Evolutionary conservation across 768 basidiomycete species (phyloP).

Genomic region (Lactifluus echinatus): DNA sequence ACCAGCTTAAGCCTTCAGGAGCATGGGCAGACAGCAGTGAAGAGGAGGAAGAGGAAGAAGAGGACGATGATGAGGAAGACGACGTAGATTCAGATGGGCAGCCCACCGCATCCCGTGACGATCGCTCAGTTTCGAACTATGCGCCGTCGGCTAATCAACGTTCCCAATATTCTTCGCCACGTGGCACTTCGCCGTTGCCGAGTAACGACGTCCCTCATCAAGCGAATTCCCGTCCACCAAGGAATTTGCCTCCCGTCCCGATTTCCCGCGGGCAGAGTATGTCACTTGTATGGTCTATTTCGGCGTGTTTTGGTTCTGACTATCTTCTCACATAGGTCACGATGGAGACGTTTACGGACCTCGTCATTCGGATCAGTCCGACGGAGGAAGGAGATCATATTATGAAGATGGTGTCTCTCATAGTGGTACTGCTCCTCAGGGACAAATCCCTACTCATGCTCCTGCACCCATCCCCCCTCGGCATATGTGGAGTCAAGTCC

Average conservation of each 20-base stretch:
- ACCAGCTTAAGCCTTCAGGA: slow-evolving; percentile 34
- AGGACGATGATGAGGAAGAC: slow-evolving; percentile 58
- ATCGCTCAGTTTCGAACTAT: slow-evolving; percentile 18
- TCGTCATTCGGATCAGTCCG: slow-evolving; percentile 50
- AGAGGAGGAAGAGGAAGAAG: slow-evolving; percentile 68
- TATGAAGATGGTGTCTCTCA: slow-evolving; percentile 39
- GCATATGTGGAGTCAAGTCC: slow-evolving; percentile 81
- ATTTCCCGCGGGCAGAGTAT: slow-evolving; percentile 10
- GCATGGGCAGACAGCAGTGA: slow-evolving; percentile 68
- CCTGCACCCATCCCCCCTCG: slow-evolving; percentile 43
- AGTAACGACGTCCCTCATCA: slow-evolving; percentile 4
- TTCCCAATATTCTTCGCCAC: slow-evolving; percentile 8
- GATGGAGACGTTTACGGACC: slow-evolving; percentile 31
- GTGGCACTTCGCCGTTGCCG: slow-evolving; percentile 15
- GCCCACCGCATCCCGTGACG: slow-evolving; percentile 24
- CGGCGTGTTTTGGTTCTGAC: background rate
- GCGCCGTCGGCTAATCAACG: slow-evolving; percentile 14
- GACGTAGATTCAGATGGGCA: slow-evolving; percentile 54
- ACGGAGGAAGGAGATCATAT: slow-evolving; percentile 43
- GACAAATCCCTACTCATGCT: slow-evolving; percentile 16
- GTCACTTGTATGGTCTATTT: background rate
- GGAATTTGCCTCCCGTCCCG: slow-evolving; percentile 23
- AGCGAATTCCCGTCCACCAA: slow-evolving; percentile 16
- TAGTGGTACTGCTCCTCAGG: background rate
- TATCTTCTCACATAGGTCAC: slow-evolving; percentile 26